Percentiles rank a stretch among this genome's conserved stretches.
Conservation (phyloP, 1,284 basidiomycete genomes). For the Sporisorium reilianum region DNA sequence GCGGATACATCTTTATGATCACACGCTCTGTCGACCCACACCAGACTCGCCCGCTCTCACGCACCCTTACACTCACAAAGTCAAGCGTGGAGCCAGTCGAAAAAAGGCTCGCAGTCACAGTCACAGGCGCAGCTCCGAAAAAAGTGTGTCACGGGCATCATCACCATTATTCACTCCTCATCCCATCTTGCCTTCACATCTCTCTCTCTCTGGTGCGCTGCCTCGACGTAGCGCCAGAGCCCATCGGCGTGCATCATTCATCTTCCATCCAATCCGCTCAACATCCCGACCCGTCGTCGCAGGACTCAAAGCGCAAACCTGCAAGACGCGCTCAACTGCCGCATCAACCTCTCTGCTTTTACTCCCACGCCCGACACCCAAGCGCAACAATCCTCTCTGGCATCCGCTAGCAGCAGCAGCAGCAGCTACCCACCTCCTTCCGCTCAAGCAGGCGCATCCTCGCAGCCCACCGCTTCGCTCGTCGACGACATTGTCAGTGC, state of each 20-base stretch:
- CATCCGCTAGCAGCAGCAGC: slow-evolving; percentile 9
- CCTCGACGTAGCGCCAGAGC: slow-evolving; percentile 40
- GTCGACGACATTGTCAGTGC: slow-evolving; percentile 42
- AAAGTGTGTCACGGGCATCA: neutral
- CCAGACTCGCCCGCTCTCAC: neutral
- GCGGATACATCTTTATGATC: slow-evolving; percentile 1
- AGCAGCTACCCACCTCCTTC: slow-evolving; percentile 28
- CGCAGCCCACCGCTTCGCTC: slow-evolving; percentile 10
- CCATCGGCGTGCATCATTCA: slow-evolving; percentile 31
- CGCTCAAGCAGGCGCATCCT: slow-evolving; percentile 9
- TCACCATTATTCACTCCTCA: neutral
- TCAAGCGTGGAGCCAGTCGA: too few relatives aligned
- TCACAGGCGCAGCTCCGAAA: neutral
- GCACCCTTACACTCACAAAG: neutral
- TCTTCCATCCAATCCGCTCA: slow-evolving; percentile 46
- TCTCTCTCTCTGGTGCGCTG: slow-evolving; percentile 33
- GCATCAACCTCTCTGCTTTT: slow-evolving; percentile 45
- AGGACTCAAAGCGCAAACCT: slow-evolving; percentile 54
- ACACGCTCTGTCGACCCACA: slow-evolving; percentile 8
- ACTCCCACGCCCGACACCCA: slow-evolving; percentile 9
- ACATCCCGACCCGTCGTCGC: slow-evolving; percentile 51
- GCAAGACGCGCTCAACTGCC: slow-evolving; percentile 56
- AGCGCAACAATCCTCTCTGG: neutral
- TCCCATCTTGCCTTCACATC: neutral
- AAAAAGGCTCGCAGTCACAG: neutral